A percentile compares a stretch with the other conserved stretches of the same genome.
These are phyloP conservation scores for Gamsiella multidivaricata DNA, from an alignment of 192 early-diverging fungal genomes.

Conservation along the genomic window DNA sequence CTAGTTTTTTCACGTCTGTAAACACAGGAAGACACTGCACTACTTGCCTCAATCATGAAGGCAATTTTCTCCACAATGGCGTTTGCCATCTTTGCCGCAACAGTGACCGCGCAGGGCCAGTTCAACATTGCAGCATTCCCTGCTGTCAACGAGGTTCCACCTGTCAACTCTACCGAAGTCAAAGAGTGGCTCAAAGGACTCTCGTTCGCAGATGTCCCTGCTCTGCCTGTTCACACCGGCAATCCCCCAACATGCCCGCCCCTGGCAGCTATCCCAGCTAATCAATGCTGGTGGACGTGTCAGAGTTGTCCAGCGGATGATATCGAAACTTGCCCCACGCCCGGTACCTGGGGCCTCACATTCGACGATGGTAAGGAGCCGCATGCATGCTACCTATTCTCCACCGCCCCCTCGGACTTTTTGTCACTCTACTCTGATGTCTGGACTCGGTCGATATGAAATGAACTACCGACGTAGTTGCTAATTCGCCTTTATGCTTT, in stretches of 20 bases:
- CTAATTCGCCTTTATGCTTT: too few species aligned
- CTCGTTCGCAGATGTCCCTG: conserved; percentile 44
- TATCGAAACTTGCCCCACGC: conserved; percentile 54
- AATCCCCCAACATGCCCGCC: conserved; percentile 15
- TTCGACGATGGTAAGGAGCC: conserved; percentile 64
- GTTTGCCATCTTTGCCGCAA: conserved; percentile 6
- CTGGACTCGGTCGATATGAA: too few species aligned
- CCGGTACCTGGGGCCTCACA: conserved; percentile 64
- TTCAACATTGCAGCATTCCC: conserved; percentile 44
- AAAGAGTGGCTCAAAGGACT: conserved; percentile 35
- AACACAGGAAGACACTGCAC: neutral
- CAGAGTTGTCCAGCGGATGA: conserved; percentile 24
- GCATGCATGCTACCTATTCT: neutral
- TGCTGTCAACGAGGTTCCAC: conserved; percentile 25
- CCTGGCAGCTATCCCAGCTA: conserved; percentile 1
- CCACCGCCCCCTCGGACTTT: too few species aligned
- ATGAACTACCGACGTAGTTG: neutral
- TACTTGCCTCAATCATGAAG: conserved; percentile 14
- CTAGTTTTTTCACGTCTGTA: neutral
- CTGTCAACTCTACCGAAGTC: conserved; percentile 23
- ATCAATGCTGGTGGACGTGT: conserved; percentile 45
- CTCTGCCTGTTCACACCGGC: conserved; percentile 34
- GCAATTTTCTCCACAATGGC: conserved; percentile 9
- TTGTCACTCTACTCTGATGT: too few species aligned
- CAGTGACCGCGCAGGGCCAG: conserved; percentile 6